Percentiles rank a stretch among this genome's conserved stretches.
These are phyloP conservation scores for Golubevia sp. DNA, from an alignment of 1,284 basidiomycete species.

Conservation along the genomic window DNA sequence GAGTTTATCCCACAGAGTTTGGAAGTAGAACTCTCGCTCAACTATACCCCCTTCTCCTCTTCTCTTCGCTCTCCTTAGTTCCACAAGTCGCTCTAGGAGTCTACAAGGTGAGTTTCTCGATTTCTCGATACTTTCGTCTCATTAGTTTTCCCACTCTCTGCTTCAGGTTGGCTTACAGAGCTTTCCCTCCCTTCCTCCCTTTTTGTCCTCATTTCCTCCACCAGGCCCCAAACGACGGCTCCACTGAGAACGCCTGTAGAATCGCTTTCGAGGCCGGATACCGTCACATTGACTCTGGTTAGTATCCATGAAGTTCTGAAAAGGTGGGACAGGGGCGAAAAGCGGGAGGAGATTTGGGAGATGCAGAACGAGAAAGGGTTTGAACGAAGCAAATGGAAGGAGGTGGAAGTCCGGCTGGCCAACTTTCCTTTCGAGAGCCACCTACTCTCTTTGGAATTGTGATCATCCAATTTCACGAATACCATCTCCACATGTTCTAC, in stretches of 20 bases:
- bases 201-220: no score
- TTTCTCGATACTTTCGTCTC: no score
- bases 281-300: constrained; percentile 58
- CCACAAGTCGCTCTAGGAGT: constrained; percentile 57
- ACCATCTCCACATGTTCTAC: not conserved
- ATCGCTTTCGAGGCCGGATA: constrained; percentile 59
- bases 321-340: no score
- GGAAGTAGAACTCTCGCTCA: not conserved
- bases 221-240: constrained; percentile 52
- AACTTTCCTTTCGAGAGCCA: not conserved
- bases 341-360: no score
- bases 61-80: constrained; percentile 4
- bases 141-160: no score
- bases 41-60: not conserved
- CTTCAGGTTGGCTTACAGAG: no score
- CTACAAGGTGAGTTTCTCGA: constrained; percentile 30
- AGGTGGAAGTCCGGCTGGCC: no score
- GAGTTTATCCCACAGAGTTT: not conserved
- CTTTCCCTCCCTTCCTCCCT: no score
- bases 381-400: no score
- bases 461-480: not conserved
- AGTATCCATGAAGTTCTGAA: constrained; percentile 9
- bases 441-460: not conserved
- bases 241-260: constrained; percentile 56
- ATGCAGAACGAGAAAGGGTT: no score